Percentiles rank a stretch among this genome's conserved stretches.
Evolutionary conservation across 805 yeast genomes (phyloP).

Genomic region (Maudiozyma barnettii): DNA sequence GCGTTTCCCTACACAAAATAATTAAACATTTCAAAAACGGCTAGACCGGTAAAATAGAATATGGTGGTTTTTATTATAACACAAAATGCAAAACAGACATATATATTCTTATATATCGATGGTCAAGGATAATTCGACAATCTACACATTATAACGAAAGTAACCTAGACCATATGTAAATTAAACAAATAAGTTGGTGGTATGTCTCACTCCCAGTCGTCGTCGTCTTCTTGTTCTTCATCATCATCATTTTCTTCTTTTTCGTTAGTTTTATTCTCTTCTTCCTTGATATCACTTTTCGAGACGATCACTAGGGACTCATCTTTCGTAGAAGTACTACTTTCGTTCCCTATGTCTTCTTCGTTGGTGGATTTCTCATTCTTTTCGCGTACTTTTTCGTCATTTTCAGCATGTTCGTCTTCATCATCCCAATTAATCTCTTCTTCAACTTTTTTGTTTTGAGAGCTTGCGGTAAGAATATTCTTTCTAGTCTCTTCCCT

Average conservation of each 20-base stretch:
- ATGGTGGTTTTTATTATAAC: too few species aligned
- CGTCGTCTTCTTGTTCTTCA: constrained; percentile 34
- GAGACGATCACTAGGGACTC: constrained; percentile 12
- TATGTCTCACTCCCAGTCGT: constrained; percentile 46
- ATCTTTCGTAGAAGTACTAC: constrained; percentile 1
- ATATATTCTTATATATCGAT: background rate
- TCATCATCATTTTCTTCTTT: constrained; percentile 12
- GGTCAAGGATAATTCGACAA: background rate
- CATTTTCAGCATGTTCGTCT: constrained; percentile 16
- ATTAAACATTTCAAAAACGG: too few species aligned
- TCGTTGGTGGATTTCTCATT: background rate
- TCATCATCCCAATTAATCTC: constrained; percentile 32
- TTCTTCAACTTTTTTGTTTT: constrained; percentile 33
- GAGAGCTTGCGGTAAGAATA: constrained; percentile 37
- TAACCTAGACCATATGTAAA: background rate
- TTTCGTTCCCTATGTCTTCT: background rate
- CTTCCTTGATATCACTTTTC: background rate
- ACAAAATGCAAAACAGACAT: background rate
- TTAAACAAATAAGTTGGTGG: background rate
- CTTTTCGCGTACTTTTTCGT: constrained; percentile 6
- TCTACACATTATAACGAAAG: too few species aligned
- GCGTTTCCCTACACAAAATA: too few species aligned
- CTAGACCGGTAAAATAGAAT: too few species aligned
- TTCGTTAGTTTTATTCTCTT: constrained; percentile 3
- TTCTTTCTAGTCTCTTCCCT: constrained; percentile 61